Evolutionary conservation across 2,329 filamentous ascomycete genomes (phyloP), one percentile per base, ranked within the genome.

Genomic region (Aureobasidium melanogenum): DNA sequence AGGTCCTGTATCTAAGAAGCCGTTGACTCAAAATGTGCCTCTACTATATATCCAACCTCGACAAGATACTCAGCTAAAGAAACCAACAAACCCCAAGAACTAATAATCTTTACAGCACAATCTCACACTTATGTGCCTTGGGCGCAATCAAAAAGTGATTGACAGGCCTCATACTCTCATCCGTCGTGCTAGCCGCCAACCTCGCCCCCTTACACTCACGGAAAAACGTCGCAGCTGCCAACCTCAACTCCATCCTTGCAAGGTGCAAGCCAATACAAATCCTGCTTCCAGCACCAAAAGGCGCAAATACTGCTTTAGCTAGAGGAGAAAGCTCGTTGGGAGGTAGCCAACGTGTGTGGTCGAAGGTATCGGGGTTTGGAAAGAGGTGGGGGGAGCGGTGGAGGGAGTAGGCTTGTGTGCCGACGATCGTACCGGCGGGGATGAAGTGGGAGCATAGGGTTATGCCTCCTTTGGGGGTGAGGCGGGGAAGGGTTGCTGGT

Each of bases 91-190:
- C n/a, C n/a, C n/a, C n/a, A n/a, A n/a, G n/a, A 15, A 14, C 12
- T 14, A 15, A 15, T 14, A 36, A 36, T 9, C 28, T 30, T 32
- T 44, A 59, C 52, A 69, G 32, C 5, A 66, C 32, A 44, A 72
- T 63, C 51, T 71, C 66, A 46, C 70, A 71, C 50, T 65, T 66
- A 56, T 71, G 67, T 5, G 60, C 64, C 14, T 63, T 64, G 1
- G 71, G 71, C 9, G 66, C 63, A n/a, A 70, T 69, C 24, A 73
- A 34, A 61, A 73, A 72, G 59, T 67, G 68, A 55, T 72, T 72
- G 61, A 70, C 66, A 41, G 69, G 58, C 43, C 68, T 65, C 70
- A 72, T 73, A 38, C 64, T 64, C 52, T 67, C 63, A 5, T 54
- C 50, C 5, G 68, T 71, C 17, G 69, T 68, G 8, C 63, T 63